phyloP scores from a whole-genome alignment of 1,139 yeast genomes.

The Candida glucosophila region DNA sequence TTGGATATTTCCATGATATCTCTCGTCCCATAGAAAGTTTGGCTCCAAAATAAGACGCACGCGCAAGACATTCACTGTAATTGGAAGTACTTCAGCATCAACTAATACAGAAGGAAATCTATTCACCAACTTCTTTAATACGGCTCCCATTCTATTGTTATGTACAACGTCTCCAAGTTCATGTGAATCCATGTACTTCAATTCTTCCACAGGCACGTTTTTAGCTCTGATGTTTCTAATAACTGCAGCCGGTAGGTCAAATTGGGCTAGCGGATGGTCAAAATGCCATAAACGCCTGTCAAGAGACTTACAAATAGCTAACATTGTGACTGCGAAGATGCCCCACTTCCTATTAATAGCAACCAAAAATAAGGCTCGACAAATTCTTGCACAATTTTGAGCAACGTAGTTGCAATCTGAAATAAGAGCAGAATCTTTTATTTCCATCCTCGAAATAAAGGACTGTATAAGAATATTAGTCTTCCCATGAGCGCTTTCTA shows the following conservation, averaged over 20 bases:
- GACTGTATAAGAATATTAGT: slow-evolving; percentile 85
- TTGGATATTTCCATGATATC: slow-evolving; percentile 75
- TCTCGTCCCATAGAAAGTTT: slow-evolving; percentile 79
- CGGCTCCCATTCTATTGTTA: slow-evolving; percentile 64
- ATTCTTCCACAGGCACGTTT: slow-evolving; percentile 58
- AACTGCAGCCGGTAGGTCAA: slow-evolving; percentile 66
- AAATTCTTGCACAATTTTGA: slow-evolving; percentile 87
- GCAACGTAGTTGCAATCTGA: slow-evolving; percentile 93
- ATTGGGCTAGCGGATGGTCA: slow-evolving; percentile 85
- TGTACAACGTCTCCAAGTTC: slow-evolving; percentile 90
- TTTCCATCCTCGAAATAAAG: slow-evolving; percentile 65
- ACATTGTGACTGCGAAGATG: slow-evolving; percentile 58
- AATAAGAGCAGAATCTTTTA: slow-evolving; percentile 71
- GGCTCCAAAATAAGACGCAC: slow-evolving; percentile 64
- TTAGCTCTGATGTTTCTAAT: slow-evolving; percentile 54
- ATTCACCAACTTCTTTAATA: slow-evolving; percentile 51
- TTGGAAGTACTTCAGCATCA: slow-evolving; percentile 83
- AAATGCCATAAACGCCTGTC: slow-evolving; percentile 83
- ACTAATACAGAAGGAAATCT: slow-evolving; percentile 68
- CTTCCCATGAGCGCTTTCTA: slow-evolving; percentile 75
- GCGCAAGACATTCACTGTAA: slow-evolving; percentile 79
- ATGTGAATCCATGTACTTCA: slow-evolving; percentile 63
- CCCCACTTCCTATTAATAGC: slow-evolving; percentile 93
- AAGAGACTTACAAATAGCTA: slow-evolving; percentile 77
- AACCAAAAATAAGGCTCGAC: slow-evolving; percentile 81